Percentiles rank a stretch among this genome's conserved stretches.
These are phyloP conservation scores for Cyclaneusma minus DNA, from an alignment of 2,329 filamentous ascomycete genomes.

Conservation along the genomic window DNA sequence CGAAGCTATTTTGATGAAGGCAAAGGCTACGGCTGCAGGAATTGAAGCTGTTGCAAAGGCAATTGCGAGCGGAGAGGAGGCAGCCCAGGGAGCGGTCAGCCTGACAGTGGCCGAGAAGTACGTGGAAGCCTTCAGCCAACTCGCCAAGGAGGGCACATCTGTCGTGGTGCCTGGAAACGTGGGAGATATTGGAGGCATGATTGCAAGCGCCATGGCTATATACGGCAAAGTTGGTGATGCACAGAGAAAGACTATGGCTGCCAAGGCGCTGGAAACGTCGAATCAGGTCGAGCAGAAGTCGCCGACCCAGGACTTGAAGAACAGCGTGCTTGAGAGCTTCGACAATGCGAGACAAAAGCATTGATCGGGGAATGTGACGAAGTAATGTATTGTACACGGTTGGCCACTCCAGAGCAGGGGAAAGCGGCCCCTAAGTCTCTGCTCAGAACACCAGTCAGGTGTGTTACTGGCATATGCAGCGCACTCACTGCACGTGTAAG, in stretches of 20 bases:
- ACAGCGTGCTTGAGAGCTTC: conserved; percentile 31
- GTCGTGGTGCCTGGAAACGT: conserved; percentile 95
- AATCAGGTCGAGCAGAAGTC: conserved; percentile 19
- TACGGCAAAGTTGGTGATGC: conserved; percentile 84
- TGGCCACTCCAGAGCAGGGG: too few species aligned
- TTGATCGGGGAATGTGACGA: conserved; percentile 4
- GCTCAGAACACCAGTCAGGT: too few species aligned
- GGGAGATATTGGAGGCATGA: conserved; percentile 92
- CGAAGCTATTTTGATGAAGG: conserved; percentile 79
- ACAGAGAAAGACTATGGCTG: conserved; percentile 53
- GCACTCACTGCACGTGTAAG: too few species aligned
- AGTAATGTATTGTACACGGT: too few species aligned
- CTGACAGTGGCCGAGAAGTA: conserved; percentile 93
- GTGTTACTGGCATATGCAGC: too few species aligned
- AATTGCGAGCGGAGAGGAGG: conserved; percentile 56
- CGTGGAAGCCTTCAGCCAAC: conserved; percentile 81
- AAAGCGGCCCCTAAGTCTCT: too few species aligned
- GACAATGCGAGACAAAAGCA: conserved; percentile 21
- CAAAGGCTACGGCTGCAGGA: conserved; percentile 69
- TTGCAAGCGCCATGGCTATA: conserved; percentile 86
- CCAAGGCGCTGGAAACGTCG: conserved; percentile 27
- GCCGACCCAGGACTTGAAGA: conserved; percentile 25
- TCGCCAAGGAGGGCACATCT: conserved; percentile 90
- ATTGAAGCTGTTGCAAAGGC: conserved; percentile 73
- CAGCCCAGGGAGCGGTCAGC: conserved; percentile 72